A percentile compares a stretch with the other conserved stretches of the same genome.
phyloP scores from a whole-genome alignment of 345 rosid genomes.

The Rhizophora mangle region DNA sequence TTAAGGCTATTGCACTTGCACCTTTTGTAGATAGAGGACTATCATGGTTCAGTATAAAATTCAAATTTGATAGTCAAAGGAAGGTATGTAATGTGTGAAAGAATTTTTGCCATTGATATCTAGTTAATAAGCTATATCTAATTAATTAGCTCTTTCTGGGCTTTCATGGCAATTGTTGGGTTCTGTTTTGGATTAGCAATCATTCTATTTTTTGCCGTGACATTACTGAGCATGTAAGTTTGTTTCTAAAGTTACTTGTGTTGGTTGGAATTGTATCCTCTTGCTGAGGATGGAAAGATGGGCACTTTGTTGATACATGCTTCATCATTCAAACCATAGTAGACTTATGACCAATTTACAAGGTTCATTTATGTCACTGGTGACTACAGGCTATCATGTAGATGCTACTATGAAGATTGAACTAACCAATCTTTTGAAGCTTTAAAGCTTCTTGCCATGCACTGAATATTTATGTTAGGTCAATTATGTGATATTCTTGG shows the following conservation, averaged over 20 bases:
- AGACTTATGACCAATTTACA: too few relatives aligned
- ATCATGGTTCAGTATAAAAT: slow-evolving; percentile 73
- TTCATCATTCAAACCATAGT: too few relatives aligned
- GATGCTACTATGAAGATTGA: too few relatives aligned
- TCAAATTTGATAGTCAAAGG: slow-evolving; percentile 62
- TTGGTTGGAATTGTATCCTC: too few relatives aligned
- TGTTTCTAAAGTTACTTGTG: not conserved
- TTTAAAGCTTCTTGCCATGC: too few relatives aligned
- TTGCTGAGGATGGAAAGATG: too few relatives aligned
- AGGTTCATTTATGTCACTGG: too few relatives aligned
- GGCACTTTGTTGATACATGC: too few relatives aligned
- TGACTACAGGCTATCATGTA: too few relatives aligned
- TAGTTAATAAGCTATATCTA: slow-evolving; percentile 1
- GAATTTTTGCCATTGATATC: not conserved
- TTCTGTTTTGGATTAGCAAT: slow-evolving; percentile 77
- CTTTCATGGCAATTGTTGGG: slow-evolving; percentile 57
- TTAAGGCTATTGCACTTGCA: slow-evolving; percentile 91
- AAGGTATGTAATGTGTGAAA: slow-evolving; percentile 43
- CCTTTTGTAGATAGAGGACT: slow-evolving; percentile 79
- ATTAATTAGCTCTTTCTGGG: slow-evolving; percentile 39
- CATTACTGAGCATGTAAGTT: slow-evolving; percentile 59
- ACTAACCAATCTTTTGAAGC: too few relatives aligned
- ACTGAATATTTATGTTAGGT: too few relatives aligned
- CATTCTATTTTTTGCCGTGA: slow-evolving; percentile 55
- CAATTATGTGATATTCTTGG: too few relatives aligned